Percentiles rank a stretch among this genome's conserved stretches.
Conservation (phyloP, 495 filamentous ascomycete species). For the Chaetomium cochliodes region DNA sequence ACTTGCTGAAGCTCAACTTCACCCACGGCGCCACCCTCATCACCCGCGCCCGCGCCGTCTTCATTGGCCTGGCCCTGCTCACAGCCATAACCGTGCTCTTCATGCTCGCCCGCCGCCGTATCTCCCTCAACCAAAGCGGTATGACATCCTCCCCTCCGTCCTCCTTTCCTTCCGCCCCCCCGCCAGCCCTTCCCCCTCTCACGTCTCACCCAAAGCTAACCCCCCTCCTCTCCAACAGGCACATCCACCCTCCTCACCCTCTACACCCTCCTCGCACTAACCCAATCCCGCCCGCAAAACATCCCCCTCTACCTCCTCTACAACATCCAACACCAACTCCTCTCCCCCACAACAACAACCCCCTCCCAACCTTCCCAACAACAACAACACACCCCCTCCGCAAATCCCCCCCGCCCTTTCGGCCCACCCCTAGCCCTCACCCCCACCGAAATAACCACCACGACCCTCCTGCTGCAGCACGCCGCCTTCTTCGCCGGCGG, state of each 20-base stretch:
- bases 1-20: constrained; percentile 42
- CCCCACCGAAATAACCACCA: constrained; percentile 57
- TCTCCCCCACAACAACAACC: constrained; percentile 34
- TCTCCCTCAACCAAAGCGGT: constrained; percentile 30
- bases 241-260: constrained; percentile 60
- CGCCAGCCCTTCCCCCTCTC: background rate
- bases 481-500: constrained; percentile 87
- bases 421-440: constrained; percentile 35
- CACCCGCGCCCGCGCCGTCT: constrained; percentile 50
- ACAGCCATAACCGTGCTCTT: constrained; percentile 39
- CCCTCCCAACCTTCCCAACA: constrained; percentile 18
- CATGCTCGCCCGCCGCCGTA: constrained; percentile 25
- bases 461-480: constrained; percentile 67
- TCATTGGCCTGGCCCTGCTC: constrained; percentile 53
- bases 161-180: constrained; percentile 38
- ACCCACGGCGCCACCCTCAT: constrained; percentile 51
- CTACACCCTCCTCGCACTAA: constrained; percentile 75
- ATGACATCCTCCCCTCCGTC: constrained; percentile 39
- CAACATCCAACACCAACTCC: constrained; percentile 54
- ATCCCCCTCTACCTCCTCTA: constrained; percentile 80
- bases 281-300: constrained; percentile 79
- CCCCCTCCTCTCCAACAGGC: constrained; percentile 22
- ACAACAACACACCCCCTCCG: background rate
- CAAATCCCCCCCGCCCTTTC: too few species aligned
- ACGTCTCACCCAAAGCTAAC: background rate